A percentile compares a stretch with the other conserved stretches of the same genome.
phyloP scores from a whole-genome alignment of 1,139 yeast species.

The Taiozyma sp. region DNA sequence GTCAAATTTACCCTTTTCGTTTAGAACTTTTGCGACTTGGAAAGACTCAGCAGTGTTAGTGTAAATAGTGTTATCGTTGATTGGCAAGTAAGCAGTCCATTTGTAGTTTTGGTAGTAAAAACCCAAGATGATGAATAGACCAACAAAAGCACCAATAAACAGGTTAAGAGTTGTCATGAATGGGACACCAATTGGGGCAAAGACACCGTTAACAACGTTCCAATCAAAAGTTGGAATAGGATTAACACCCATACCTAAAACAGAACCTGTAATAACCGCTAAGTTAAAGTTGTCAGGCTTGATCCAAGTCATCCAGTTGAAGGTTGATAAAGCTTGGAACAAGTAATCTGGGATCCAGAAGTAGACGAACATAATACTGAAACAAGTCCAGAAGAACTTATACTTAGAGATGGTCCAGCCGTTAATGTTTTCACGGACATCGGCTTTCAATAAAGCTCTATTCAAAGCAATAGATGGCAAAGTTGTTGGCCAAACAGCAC shows the following conservation, averaged over 20 bases:
- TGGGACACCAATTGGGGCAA: constrained; percentile 68
- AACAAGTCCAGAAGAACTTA: constrained; percentile 38
- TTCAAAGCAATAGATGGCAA: constrained; percentile 53
- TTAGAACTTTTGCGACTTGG: constrained; percentile 22
- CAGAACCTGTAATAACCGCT: constrained; percentile 50
- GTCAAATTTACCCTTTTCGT: constrained; percentile 31
- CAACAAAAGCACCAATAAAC: constrained; percentile 38
- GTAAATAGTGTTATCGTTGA: constrained; percentile 29
- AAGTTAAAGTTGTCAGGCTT: constrained; percentile 48
- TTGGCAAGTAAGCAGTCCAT: constrained; percentile 49
- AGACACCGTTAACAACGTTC: constrained; percentile 45
- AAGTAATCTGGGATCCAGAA: constrained; percentile 56
- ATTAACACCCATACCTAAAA: constrained; percentile 49
- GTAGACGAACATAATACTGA: constrained; percentile 39
- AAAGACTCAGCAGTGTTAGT: constrained; percentile 47
- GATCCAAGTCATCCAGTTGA: constrained; percentile 67
- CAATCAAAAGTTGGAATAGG: constrained; percentile 53
- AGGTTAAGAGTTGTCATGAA: constrained; percentile 51
- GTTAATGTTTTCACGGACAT: constrained; percentile 37
- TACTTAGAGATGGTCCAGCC: constrained; percentile 51
- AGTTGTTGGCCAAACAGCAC: constrained; percentile 53
- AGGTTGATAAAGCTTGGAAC: constrained; percentile 44
- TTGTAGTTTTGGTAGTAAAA: constrained; percentile 47
- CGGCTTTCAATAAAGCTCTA: constrained; percentile 43
- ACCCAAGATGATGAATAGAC: constrained; percentile 40